phyloP scores from a whole-genome alignment of 176 grass and related monocot genomes.

The Chrysopogon serrulatus region DNA sequence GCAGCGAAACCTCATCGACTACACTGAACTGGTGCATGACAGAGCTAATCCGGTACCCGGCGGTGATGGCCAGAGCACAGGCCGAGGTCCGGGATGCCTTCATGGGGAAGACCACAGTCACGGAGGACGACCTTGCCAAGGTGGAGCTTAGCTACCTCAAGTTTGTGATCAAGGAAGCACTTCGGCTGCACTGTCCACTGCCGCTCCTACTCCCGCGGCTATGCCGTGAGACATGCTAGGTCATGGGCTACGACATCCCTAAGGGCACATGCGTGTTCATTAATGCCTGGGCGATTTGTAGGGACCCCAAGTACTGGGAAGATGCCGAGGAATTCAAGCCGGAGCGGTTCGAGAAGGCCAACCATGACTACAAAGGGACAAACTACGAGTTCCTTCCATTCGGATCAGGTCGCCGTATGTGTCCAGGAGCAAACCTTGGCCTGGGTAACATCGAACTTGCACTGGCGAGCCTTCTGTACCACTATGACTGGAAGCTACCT shows the following conservation, averaged over 20 bases:
- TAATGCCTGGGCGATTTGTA: neutral
- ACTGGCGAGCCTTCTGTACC: neutral
- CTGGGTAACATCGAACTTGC: neutral
- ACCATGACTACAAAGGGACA: neutral
- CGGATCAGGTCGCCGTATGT: neutral
- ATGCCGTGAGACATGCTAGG: neutral
- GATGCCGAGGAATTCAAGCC: slow-evolving; percentile 1
- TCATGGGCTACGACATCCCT: slow-evolving; percentile 19
- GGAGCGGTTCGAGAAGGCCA: neutral
- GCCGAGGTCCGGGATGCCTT: slow-evolving; percentile 3
- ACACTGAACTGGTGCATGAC: slow-evolving; percentile 9
- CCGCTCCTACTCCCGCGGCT: neutral
- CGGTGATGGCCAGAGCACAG: neutral
- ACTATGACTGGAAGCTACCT: slow-evolving; percentile 19
- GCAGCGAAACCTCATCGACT: neutral
- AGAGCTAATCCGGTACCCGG: neutral
- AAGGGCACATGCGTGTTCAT: neutral
- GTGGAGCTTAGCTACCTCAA: neutral
- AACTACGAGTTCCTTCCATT: slow-evolving; percentile 5
- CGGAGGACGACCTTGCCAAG: neutral
- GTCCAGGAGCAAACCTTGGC: neutral
- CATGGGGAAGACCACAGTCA: neutral
- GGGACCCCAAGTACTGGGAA: neutral
- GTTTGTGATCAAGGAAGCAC: neutral
- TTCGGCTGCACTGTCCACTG: neutral